These are phyloP conservation scores for Coccinonectria pachysandricola DNA, from an alignment of 2,329 filamentous ascomycete genomes.

Conservation along the genomic window DNA sequence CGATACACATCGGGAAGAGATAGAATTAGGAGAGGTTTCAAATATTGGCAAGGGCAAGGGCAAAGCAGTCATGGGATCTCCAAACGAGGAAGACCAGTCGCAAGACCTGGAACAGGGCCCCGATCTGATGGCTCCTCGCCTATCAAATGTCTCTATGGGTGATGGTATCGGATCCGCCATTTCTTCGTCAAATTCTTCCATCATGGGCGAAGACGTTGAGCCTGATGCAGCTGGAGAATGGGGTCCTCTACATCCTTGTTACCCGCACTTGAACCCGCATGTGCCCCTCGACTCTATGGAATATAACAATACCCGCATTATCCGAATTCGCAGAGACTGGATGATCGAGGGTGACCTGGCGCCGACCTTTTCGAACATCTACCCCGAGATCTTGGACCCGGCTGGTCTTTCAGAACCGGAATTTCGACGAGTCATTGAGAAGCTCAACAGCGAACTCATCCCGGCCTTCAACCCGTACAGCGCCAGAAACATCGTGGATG, in stretches of 20 bases:
- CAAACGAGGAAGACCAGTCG: slow-evolving; percentile 26
- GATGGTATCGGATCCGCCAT: slow-evolving; percentile 44
- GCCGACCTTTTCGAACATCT: slow-evolving; percentile 88
- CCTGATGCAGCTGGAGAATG: slow-evolving; percentile 67
- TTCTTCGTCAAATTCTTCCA: slow-evolving; percentile 48
- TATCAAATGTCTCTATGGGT: slow-evolving; percentile 38
- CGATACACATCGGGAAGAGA: no score
- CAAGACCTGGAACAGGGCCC: slow-evolving; percentile 46
- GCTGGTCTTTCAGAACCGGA: slow-evolving; percentile 72
- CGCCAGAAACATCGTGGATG: slow-evolving; percentile 68
- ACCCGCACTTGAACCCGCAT: slow-evolving; percentile 85
- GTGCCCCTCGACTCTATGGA: slow-evolving; percentile 68
- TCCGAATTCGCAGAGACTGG: slow-evolving; percentile 87
- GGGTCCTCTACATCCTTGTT: slow-evolving; percentile 91
- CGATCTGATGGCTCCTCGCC: slow-evolving; percentile 31
- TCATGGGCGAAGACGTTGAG: slow-evolving; percentile 54
- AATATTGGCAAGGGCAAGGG: slow-evolving; percentile 41
- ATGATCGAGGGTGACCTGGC: slow-evolving; percentile 80
- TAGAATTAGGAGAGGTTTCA: no score
- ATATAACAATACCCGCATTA: slow-evolving; percentile 72
- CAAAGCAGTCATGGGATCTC: slow-evolving; percentile 35
- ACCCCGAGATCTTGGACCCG: slow-evolving; percentile 90
- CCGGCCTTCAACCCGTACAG: slow-evolving; percentile 73
- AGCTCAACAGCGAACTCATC: slow-evolving; percentile 67
- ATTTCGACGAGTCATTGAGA: slow-evolving; percentile 72